A percentile compares a stretch with the other conserved stretches of the same genome.
Evolutionary conservation across 495 filamentous ascomycete species (phyloP).

Genomic region (Penicillium cinerascens): DNA sequence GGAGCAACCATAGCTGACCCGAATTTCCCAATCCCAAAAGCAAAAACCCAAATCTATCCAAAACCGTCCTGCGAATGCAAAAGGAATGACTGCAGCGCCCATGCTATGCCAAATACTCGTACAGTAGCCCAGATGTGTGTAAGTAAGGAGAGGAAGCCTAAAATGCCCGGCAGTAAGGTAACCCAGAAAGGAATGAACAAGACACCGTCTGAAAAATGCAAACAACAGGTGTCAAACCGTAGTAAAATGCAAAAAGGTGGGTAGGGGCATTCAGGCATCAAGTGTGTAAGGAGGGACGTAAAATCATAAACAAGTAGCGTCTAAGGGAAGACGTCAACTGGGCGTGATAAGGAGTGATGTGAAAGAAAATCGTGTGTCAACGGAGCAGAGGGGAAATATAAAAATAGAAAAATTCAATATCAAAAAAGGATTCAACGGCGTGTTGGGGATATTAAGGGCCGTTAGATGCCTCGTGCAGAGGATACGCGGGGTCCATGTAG

Average conservation of each 20-base stretch:
- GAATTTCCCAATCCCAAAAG: conserved; percentile 12
- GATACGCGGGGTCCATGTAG: conserved; percentile 39
- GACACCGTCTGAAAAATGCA: conserved; percentile 38
- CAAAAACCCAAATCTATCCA: conserved; percentile 28
- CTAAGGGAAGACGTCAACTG: conserved; percentile 21
- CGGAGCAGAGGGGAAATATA: conserved; percentile 24
- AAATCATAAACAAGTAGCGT: conserved; percentile 33
- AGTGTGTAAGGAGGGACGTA: conserved; percentile 41
- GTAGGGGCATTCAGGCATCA: conserved; percentile 38
- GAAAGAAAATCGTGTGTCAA: conserved; percentile 32
- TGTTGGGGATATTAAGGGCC: conserved; percentile 15
- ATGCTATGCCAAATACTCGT: conserved; percentile 42
- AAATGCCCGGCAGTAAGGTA: conserved; percentile 38
- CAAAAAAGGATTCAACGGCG: conserved; percentile 13
- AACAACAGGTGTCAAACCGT: conserved; percentile 15
- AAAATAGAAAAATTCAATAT: conserved; percentile 16
- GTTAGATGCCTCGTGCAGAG: conserved; percentile 26
- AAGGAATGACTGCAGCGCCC: conserved; percentile 49
- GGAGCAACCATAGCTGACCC: conserved; percentile 1
- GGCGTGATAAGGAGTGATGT: conserved; percentile 42
- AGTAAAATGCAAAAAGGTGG: conserved; percentile 19
- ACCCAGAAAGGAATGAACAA: conserved; percentile 37
- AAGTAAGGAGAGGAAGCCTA: conserved; percentile 38
- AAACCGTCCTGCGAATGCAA: conserved; percentile 35
- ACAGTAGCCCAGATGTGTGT: conserved; percentile 32